Conservation (phyloP, 306 rosid genomes). For the Nissolia schottii region DNA sequence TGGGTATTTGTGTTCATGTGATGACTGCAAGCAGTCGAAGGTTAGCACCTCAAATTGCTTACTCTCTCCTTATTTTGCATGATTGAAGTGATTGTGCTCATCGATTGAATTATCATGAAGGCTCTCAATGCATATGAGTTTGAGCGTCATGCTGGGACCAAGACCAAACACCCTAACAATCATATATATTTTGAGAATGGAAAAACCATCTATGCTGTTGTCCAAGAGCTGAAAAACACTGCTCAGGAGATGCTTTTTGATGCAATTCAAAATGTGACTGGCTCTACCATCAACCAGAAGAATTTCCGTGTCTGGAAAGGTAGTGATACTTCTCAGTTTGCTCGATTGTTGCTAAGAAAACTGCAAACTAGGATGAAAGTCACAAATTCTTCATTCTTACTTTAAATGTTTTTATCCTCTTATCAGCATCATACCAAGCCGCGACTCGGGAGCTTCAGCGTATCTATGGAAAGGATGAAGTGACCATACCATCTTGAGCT, state of each 20-base stretch:
- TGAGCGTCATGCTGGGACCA: constrained; percentile 93
- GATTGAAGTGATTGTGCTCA: constrained; percentile 19
- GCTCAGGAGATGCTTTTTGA: constrained; percentile 87
- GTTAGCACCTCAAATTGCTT: constrained; percentile 36
- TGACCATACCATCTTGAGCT: constrained; percentile 54
- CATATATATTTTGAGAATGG: constrained; percentile 94
- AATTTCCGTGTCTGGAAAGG: constrained; percentile 92
- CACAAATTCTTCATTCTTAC: not conserved
- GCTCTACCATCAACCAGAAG: constrained; percentile 77
- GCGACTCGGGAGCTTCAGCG: constrained; percentile 97
- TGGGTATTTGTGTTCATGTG: constrained; percentile 86
- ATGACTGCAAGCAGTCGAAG: constrained; percentile 67
- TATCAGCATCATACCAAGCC: constrained; percentile 86
- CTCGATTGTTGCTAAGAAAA: not conserved
- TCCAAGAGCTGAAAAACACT: constrained; percentile 93
- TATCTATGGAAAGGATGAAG: constrained; percentile 88
- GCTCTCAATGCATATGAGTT: constrained; percentile 91
- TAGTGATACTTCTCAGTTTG: constrained; percentile 22
- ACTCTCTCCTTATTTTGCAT: constrained; percentile 7
- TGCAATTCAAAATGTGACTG: constrained; percentile 75
- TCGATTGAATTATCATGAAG: constrained; percentile 46
- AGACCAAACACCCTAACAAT: constrained; percentile 95
- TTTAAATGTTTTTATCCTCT: not conserved
- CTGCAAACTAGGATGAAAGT: not conserved
- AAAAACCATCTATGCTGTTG: constrained; percentile 86